Conservation (phyloP, 2,329 filamentous ascomycete genomes). For the Hawksworthiomyces lignivorus region DNA sequence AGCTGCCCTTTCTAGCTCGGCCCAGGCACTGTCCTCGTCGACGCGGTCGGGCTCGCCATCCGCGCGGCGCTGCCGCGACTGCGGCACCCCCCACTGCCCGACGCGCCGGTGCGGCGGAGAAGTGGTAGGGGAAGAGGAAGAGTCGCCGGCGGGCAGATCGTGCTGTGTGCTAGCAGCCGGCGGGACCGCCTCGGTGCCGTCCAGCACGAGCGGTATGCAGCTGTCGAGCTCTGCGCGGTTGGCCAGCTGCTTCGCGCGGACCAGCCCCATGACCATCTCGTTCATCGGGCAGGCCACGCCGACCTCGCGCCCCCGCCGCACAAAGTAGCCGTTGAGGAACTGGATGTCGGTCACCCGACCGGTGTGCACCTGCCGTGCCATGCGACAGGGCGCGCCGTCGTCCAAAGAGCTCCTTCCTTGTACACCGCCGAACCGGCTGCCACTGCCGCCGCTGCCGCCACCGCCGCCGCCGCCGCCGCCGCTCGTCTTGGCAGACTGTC, state of each 20-base stretch:
- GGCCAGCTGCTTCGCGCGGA: conserved; percentile 56
- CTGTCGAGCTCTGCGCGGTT: not conserved
- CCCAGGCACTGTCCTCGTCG: too few species aligned
- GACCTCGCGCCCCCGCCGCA: conserved; percentile 61
- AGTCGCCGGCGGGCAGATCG: too few species aligned
- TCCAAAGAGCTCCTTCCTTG: conserved; percentile 30
- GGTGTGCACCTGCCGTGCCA: conserved; percentile 57
- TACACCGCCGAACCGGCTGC: too few species aligned
- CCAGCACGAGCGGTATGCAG: conserved; percentile 7
- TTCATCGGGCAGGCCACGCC: conserved; percentile 68
- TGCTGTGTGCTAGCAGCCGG: too few species aligned
- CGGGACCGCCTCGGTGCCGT: too few species aligned
- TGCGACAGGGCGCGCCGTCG: conserved; percentile 47
- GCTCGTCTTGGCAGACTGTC: conserved; percentile 21
- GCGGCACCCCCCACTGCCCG: too few species aligned
- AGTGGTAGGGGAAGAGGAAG: too few species aligned
- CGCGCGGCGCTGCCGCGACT: too few species aligned
- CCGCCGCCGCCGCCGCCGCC: conserved; percentile 29
- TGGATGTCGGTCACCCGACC: conserved; percentile 67
- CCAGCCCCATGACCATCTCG: conserved; percentile 61
- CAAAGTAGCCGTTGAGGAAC: conserved; percentile 83
- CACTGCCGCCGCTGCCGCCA: not conserved
- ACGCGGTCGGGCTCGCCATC: too few species aligned
- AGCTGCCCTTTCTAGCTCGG: too few species aligned
- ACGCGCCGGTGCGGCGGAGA: too few species aligned